Conservation (phyloP, 2,329 filamentous ascomycete genomes). For the Alternaria sp. region DNA sequence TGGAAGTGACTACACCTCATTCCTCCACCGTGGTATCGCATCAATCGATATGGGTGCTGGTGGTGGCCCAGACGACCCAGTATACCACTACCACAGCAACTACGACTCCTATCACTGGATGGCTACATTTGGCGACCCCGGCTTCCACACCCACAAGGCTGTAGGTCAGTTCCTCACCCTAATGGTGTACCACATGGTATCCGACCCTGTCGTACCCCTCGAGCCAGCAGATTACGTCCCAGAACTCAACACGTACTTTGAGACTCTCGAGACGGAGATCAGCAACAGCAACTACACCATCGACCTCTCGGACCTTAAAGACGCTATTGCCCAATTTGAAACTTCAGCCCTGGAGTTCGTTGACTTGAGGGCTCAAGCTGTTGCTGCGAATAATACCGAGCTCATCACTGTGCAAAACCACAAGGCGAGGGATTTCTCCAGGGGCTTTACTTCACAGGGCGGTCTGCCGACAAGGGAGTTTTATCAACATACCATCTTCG, state of each 20-base stretch:
- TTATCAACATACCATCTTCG: conserved; percentile 58
- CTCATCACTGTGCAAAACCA: conserved; percentile 54
- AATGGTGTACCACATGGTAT: conserved; percentile 54
- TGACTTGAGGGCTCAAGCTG: conserved; percentile 41
- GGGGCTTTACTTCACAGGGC: conserved; percentile 58
- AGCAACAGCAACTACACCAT: conserved; percentile 40
- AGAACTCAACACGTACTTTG: conserved; percentile 50
- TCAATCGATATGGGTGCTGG: conserved; percentile 56
- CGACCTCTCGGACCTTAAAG: conserved; percentile 43
- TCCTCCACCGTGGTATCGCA: conserved; percentile 57
- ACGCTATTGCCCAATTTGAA: conserved; percentile 52
- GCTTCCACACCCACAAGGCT: conserved; percentile 59
- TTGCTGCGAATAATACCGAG: conserved; percentile 37
- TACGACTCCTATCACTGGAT: conserved; percentile 64
- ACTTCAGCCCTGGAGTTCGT: conserved; percentile 40
- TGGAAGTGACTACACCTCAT: conserved; percentile 59
- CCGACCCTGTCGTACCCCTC: conserved; percentile 52
- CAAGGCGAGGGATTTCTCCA: conserved; percentile 57
- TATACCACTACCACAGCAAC: conserved; percentile 60
- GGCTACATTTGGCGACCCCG: conserved; percentile 60
- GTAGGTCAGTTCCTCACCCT: conserved; percentile 60
- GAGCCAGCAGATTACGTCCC: conserved; percentile 52
- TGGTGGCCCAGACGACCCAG: conserved; percentile 49
- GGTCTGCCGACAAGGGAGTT: conserved; percentile 57
- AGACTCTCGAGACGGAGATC: conserved; percentile 45